A percentile compares a stretch with the other conserved stretches of the same genome.
phyloP scores from a whole-genome alignment of 306 rosid species.

The Lotus japonicus region DNA sequence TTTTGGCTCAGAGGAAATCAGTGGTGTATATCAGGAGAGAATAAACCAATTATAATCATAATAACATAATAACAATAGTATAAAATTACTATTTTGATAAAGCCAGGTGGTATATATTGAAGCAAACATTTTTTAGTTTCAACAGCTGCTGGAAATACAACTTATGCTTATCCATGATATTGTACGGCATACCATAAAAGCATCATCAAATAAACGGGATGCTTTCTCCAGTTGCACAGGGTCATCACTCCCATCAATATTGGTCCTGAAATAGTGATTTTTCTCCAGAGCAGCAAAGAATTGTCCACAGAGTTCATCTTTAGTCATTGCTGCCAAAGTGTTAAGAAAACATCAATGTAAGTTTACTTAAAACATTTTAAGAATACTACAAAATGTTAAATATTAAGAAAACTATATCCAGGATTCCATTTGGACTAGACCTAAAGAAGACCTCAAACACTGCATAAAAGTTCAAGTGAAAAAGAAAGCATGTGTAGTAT shows the following conservation, averaged over 20 bases:
- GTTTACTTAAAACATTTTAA: background rate
- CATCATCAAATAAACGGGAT: conserved; percentile 51
- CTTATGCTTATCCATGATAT: background rate
- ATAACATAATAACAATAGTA: background rate
- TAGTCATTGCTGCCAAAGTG: conserved; percentile 46
- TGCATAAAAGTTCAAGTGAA: background rate
- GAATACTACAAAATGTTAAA: conserved; percentile 1
- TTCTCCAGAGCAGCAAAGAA: conserved; percentile 80
- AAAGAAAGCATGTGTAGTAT: background rate
- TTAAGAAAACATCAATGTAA: conserved; percentile 20
- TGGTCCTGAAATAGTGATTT: conserved; percentile 46
- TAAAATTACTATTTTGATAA: background rate
- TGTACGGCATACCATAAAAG: conserved; percentile 44
- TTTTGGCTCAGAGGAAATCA: no score
- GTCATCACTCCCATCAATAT: conserved; percentile 73
- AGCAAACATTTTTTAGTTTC: conserved; percentile 12
- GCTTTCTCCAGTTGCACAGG: conserved; percentile 67
- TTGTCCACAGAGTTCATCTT: conserved; percentile 75
- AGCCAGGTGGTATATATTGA: background rate
- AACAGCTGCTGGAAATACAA: background rate
- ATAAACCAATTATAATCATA: no score
- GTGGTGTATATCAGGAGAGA: no score
- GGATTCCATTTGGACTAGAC: background rate
- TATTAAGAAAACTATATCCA: conserved; percentile 3
- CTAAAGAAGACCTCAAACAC: background rate